Base-by-base conservation (phyloP, 306 rosid species). In the Comarum palustre region DNA sequence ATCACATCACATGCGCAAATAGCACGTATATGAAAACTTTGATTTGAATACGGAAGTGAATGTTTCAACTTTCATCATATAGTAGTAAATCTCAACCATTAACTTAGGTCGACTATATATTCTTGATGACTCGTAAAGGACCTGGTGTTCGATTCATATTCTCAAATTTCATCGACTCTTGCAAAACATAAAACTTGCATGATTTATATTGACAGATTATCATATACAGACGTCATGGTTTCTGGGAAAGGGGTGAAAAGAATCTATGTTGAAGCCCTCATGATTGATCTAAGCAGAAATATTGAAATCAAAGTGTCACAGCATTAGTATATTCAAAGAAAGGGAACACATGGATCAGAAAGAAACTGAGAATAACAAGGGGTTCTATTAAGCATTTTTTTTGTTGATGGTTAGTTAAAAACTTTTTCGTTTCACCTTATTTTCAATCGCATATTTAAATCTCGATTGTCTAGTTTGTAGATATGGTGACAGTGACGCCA, bases 401-500 rank as follows among this genome's bases (percentile, higher is more conserved):
- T n/a, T n/a, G n/a, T n/a, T n/a, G n/a, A n/a, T n/a, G n/a, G n/a
- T n/a, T n/a, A n/a, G n/a, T n/a, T n/a, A n/a, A n/a, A n/a, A n/a
- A n/a, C n/a, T n/a, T n/a, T n/a, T n/a, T n/a, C n/a, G n/a, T n/a
- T n/a, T n/a, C n/a, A n/a, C n/a, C n/a, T n/a, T n/a, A n/a, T n/a
- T n/a, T n/a, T n/a, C n/a, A n/a, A n/a, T n/a, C n/a, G n/a, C n/a
- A n/a, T n/a, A n/a, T n/a, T n/a, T n/a, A n/a, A n/a, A n/a, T n/a
- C n/a, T n/a, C n/a, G n/a, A n/a, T n/a, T n/a, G n/a, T n/a, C n/a
- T n/a, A n/a, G n/a, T n/a, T n/a, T n/a, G n/a, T n/a, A n/a, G n/a
- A n/a, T n/a, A 92, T 60, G 97, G 97, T 0, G 97, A 94, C 45
- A 82, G 78, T 52, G 96, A 90, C 60, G 97, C 97, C 79, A 84